phyloP scores from a whole-genome alignment of 805 yeast species.

The Candida ortonii region DNA sequence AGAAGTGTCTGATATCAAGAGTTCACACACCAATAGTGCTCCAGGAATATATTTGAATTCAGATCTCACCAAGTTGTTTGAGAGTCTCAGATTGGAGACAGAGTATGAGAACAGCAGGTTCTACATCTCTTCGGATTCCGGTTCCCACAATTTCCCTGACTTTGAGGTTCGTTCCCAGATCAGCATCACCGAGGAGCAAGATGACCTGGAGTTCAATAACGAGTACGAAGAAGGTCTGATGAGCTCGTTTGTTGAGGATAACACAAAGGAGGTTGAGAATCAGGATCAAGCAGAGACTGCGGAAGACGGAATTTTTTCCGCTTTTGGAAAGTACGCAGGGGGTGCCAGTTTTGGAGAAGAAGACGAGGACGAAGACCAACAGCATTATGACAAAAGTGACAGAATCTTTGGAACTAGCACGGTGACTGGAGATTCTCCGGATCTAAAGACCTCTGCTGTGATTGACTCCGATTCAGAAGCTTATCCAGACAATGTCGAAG shows the following conservation, averaged over 20 bases:
- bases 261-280: slow-evolving; percentile 4
- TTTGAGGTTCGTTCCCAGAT: slow-evolving; percentile 14
- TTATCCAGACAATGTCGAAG: too few species aligned
- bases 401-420: slow-evolving; percentile 3
- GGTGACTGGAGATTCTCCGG: too few species aligned
- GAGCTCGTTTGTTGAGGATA: slow-evolving; percentile 21
- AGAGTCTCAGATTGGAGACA: slow-evolving; percentile 7
- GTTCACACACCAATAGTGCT: slow-evolving; percentile 15
- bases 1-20: too few species aligned
- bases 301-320: slow-evolving; percentile 4
- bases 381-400: neutral
- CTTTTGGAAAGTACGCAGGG: slow-evolving; percentile 10
- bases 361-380: slow-evolving; percentile 2
- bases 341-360: slow-evolving; percentile 2
- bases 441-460: too few species aligned
- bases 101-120: slow-evolving; percentile 16
- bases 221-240: slow-evolving; percentile 9
- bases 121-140: slow-evolving; percentile 11
- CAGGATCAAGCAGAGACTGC: slow-evolving; percentile 1
- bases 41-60: slow-evolving; percentile 22
- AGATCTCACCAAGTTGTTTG: slow-evolving; percentile 18
- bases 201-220: neutral
- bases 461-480: too few species aligned
- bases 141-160: slow-evolving; percentile 17
- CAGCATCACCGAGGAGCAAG: slow-evolving; percentile 5